Evolutionary conservation across 2,329 filamentous ascomycete genomes (phyloP).

Genomic region (Kalaharituber pfeilii): DNA sequence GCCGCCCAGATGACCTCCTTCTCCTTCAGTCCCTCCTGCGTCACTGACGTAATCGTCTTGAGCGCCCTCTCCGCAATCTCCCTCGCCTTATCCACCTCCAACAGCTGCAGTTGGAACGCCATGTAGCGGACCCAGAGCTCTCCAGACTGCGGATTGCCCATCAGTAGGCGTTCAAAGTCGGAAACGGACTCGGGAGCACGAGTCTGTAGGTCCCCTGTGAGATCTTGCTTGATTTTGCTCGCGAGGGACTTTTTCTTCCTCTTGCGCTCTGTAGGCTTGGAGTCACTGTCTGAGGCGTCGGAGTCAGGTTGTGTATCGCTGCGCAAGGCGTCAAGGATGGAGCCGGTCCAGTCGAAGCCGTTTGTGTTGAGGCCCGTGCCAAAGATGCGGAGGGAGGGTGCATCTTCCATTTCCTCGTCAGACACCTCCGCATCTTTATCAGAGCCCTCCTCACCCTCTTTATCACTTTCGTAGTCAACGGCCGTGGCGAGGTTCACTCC

Average conservation of each 20-base stretch:
- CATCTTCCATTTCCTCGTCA: conserved; percentile 25
- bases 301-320: conserved; percentile 23
- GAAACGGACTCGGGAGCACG: conserved; percentile 76
- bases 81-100: conserved; percentile 72
- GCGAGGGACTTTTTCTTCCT: conserved; percentile 63
- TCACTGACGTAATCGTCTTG: conserved; percentile 74
- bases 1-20: conserved; percentile 94
- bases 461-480: conserved; percentile 25
- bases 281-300: conserved; percentile 36
- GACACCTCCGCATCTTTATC: conserved; percentile 26
- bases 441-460: conserved; percentile 31
- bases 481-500: conserved; percentile 33
- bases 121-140: conserved; percentile 92
- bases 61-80: conserved; percentile 82
- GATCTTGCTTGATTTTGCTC: conserved; percentile 65
- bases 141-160: conserved; percentile 86
- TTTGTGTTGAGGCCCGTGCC: conserved; percentile 46
- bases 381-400: conserved; percentile 17
- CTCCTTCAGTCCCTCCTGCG: conserved; percentile 49
- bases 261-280: conserved; percentile 28
- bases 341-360: conserved; percentile 77
- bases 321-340: conserved; percentile 40
- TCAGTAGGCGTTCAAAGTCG: conserved; percentile 83
- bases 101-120: conserved; percentile 91
- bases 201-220: conserved; percentile 77